Conservation (phyloP, 2,329 filamentous ascomycete species). For the Alternaria hordeiaustralica region DNA sequence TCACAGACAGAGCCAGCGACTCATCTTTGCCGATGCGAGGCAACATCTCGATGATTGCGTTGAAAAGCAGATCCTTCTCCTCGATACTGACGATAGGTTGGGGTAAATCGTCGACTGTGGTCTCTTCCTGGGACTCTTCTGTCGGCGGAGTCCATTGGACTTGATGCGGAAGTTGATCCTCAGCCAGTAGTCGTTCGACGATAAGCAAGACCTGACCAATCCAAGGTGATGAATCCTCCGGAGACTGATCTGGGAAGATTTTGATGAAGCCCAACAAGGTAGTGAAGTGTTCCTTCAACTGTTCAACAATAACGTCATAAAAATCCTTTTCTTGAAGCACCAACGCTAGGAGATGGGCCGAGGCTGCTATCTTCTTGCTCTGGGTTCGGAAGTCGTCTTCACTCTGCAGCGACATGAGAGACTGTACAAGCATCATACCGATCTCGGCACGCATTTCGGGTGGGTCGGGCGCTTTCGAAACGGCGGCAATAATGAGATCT, state of each 20-base stretch:
- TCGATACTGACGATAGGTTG: slow-evolving; percentile 68
- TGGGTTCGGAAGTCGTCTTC: slow-evolving; percentile 62
- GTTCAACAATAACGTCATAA: slow-evolving; percentile 76
- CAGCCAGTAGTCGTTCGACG: slow-evolving; percentile 85
- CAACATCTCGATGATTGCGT: slow-evolving; percentile 80
- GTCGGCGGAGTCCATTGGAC: slow-evolving; percentile 72
- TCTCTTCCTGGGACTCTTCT: slow-evolving; percentile 53
- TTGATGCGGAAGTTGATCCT: slow-evolving; percentile 81
- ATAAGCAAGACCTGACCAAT: slow-evolving; percentile 89
- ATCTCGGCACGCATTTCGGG: slow-evolving; percentile 72
- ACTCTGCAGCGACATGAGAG: slow-evolving; percentile 72
- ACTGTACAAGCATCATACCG: slow-evolving; percentile 81
- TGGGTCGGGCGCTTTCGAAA: slow-evolving; percentile 66
- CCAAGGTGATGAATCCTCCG: slow-evolving; percentile 87
- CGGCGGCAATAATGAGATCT: slow-evolving; percentile 80
- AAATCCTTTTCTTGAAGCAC: slow-evolving; percentile 84
- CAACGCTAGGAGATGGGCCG: slow-evolving; percentile 88
- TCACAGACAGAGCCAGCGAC: slow-evolving; percentile 79
- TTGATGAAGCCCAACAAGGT: slow-evolving; percentile 82
- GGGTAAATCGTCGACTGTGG: slow-evolving; percentile 65
- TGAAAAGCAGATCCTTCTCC: slow-evolving; percentile 74
- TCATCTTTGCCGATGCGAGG: slow-evolving; percentile 89
- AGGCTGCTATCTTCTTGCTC: slow-evolving; percentile 80
- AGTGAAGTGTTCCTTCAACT: slow-evolving; percentile 76
- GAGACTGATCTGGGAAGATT: slow-evolving; percentile 67